Evolutionary conservation across 768 basidiomycete genomes (phyloP).

Genomic region (Hortiboletus campestris): DNA sequence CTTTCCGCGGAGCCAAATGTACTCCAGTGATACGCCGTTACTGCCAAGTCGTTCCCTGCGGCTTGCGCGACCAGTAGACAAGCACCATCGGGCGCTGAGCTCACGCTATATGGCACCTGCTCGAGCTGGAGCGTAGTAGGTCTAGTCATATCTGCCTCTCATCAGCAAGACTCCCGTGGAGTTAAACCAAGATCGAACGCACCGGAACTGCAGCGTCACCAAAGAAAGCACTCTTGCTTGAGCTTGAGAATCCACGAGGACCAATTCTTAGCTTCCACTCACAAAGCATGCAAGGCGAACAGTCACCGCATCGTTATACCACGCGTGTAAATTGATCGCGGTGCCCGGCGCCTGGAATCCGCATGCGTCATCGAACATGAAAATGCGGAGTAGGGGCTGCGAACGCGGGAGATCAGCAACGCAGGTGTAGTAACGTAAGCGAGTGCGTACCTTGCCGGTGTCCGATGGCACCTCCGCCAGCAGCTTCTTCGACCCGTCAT

Average conservation of each 20-base stretch:
- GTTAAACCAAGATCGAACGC: not conserved
- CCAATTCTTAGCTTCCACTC: conserved; percentile 49
- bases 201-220: too few species aligned
- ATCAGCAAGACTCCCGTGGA: not conserved
- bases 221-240: conserved; percentile 54
- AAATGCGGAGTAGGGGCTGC: conserved; percentile 43
- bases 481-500: conserved; percentile 51
- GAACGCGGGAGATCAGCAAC: not conserved
- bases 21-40: conserved; percentile 52
- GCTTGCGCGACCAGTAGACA: conserved; percentile 43
- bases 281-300: conserved; percentile 45
- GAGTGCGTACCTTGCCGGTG: conserved; percentile 37
- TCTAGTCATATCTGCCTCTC: conserved; percentile 22
- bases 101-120: conserved; percentile 27
- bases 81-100: conserved; percentile 53
- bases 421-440: not conserved
- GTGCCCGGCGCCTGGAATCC: conserved; percentile 41
- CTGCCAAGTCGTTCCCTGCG: conserved; percentile 2
- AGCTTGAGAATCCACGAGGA: conserved; percentile 44
- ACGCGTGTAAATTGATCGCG: conserved; percentile 39
- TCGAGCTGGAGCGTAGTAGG: conserved; percentile 44
- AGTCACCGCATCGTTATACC: conserved; percentile 36
- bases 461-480: conserved; percentile 43
- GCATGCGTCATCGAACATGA: conserved; percentile 46
- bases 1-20: conserved; percentile 54